Conservation (phyloP, 352 stramenopile genomes). For the Pythium rhizo-oryzae region DNA sequence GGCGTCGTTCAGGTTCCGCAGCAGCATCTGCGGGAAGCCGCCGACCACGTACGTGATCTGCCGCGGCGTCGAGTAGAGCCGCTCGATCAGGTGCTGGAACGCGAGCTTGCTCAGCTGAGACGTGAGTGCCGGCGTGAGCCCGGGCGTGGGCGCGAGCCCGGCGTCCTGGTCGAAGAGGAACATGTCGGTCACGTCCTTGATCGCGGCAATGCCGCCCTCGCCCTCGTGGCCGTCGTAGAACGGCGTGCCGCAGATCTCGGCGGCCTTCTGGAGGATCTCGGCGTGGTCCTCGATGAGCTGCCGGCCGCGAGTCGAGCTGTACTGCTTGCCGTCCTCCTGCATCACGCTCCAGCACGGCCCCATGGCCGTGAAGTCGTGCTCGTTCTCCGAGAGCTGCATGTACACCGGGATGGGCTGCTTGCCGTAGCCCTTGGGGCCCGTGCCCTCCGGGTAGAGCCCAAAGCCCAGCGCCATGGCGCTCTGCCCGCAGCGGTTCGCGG, state of each 20-base stretch:
- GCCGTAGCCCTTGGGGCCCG: conserved; percentile 52
- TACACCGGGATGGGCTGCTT: conserved; percentile 74
- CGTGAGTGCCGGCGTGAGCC: conserved; percentile 48
- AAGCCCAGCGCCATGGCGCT: conserved; percentile 72
- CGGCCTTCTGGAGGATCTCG: conserved; percentile 39
- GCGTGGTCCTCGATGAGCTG: conserved; percentile 47
- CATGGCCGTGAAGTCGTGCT: conserved; percentile 79
- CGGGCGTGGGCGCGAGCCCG: conserved; percentile 45
- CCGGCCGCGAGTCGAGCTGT: conserved; percentile 40
- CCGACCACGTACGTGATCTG: conserved; percentile 72
- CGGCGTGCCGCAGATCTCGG: conserved; percentile 47
- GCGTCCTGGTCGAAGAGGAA: conserved; percentile 73
- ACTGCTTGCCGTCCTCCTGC: conserved; percentile 53
- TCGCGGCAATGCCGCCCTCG: conserved; percentile 51
- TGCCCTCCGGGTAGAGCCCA: conserved; percentile 71
- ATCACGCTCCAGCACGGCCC: conserved; percentile 65
- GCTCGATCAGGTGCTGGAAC: conserved; percentile 76
- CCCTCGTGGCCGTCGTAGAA: conserved; percentile 41
- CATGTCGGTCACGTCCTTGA: conserved; percentile 81
- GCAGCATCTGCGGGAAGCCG: conserved; percentile 67
- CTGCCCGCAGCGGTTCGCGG: conserved; percentile 68
- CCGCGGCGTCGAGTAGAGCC: conserved; percentile 65
- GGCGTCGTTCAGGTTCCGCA: conserved; percentile 60
- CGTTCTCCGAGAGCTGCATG: conserved; percentile 82
- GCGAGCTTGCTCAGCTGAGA: conserved; percentile 56